Evolutionary conservation across 345 rosid species (phyloP).

Genomic region (Citrus medica): DNA sequence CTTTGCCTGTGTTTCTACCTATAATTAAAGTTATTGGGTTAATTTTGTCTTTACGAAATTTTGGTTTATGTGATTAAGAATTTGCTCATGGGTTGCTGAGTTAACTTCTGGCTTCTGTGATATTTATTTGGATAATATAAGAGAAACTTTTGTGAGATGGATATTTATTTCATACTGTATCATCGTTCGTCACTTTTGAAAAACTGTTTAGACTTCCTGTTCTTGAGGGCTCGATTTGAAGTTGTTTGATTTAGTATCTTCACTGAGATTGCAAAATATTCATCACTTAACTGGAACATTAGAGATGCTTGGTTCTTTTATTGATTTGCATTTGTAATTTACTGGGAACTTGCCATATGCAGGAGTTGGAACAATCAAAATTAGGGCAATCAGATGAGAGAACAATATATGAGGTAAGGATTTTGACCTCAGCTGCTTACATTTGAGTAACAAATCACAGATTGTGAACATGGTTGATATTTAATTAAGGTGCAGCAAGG

Average conservation of each 20-base stretch:
- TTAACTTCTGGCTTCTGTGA: background rate
- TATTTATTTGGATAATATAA: background rate
- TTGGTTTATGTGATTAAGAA: background rate
- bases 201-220: background rate
- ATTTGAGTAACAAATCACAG: background rate
- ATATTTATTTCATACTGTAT: background rate
- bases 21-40: background rate
- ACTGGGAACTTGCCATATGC: background rate
- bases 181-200: background rate
- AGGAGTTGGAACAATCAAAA: constrained; percentile 70
- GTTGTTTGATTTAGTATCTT: background rate
- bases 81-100: background rate
- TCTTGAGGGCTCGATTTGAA: background rate
- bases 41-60: background rate
- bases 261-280: background rate
- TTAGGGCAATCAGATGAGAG: constrained; percentile 70
- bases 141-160: background rate
- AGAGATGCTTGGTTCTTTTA: background rate
- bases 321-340: background rate
- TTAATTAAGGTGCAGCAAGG: constrained; percentile 72
- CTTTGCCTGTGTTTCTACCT: background rate
- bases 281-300: background rate
- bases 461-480: constrained; percentile 28
- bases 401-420: constrained; percentile 74
- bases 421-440: constrained; percentile 6